These are phyloP conservation scores for Euphorbia peplus DNA, from an alignment of 345 rosid genomes.

Conservation along the genomic window DNA sequence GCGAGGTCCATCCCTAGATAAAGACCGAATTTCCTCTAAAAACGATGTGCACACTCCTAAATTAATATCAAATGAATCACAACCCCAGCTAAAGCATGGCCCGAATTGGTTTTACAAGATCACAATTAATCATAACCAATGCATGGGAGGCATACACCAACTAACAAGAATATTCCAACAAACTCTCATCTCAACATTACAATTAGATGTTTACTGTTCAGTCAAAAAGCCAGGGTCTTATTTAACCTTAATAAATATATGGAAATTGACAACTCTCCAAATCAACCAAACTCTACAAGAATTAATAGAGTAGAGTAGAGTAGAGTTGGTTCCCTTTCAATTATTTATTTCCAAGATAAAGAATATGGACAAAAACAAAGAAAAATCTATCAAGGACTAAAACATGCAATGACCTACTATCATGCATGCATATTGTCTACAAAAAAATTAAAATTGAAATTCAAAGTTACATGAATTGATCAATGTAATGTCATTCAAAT, in stretches of 20 bases:
- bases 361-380: neutral
- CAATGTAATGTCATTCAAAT: neutral
- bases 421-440: neutral
- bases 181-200: too few species aligned
- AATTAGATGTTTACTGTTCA: too few species aligned
- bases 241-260: neutral
- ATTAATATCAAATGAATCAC: too few species aligned
- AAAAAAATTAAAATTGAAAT: neutral
- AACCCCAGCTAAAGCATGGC: too few species aligned
- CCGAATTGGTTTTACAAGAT: too few species aligned
- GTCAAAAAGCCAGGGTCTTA: too few species aligned
- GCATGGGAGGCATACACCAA: too few species aligned
- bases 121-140: too few species aligned
- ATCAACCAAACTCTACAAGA: neutral
- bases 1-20: too few species aligned
- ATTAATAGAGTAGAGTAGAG: neutral
- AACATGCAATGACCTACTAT: neutral
- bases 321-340: neutral
- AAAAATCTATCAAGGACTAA: neutral
- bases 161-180: too few species aligned
- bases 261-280: neutral
- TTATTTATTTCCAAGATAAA: neutral
- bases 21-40: too few species aligned
- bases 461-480: neutral
- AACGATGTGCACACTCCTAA: too few species aligned